A percentile compares a stretch with the other conserved stretches of the same genome.
Conservation (phyloP, 2,329 filamentous ascomycete genomes). For the Microdochium nivale region DNA sequence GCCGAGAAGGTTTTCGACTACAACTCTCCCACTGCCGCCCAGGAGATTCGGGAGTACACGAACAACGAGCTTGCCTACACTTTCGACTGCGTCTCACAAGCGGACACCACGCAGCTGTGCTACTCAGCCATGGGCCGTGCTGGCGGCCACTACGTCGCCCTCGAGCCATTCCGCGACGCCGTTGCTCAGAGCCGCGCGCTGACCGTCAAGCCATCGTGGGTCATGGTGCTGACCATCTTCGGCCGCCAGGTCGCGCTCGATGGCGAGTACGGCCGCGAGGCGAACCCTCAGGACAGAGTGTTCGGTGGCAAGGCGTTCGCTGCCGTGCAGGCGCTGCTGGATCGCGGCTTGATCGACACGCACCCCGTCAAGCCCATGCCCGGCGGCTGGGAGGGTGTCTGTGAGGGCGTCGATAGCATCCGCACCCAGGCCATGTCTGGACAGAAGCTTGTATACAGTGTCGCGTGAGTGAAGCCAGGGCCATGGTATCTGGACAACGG, state of each 20-base stretch:
- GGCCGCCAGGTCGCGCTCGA: constrained; percentile 3
- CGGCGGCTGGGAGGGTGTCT: constrained; percentile 9
- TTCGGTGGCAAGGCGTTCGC: constrained; percentile 3
- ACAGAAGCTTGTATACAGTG: constrained; percentile 5
- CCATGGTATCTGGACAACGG: no score
- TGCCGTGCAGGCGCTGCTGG: constrained; percentile 6
- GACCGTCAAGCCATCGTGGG: constrained; percentile 9
- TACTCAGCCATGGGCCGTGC: constrained; percentile 25
- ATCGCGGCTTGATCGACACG: constrained; percentile 5
- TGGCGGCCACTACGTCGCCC: constrained; percentile 26
- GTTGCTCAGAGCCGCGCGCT: constrained; percentile 5
- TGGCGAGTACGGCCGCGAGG: constrained; percentile 3
- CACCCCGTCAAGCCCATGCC: constrained; percentile 9
- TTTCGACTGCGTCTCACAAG: constrained; percentile 32
- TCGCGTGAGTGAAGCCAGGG: not conserved
- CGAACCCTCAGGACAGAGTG: not conserved
- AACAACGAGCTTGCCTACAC: constrained; percentile 24
- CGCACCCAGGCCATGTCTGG: constrained; percentile 4
- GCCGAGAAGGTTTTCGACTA: constrained; percentile 39
- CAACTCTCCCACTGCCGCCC: constrained; percentile 19
- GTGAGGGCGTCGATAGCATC: constrained; percentile 6
- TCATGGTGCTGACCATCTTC: constrained; percentile 6
- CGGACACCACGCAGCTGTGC: constrained; percentile 24
- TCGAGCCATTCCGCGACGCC: constrained; percentile 17
- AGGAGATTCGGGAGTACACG: constrained; percentile 27